Conservation (phyloP, 1,284 basidiomycete genomes). For the Boletus mariae region DNA sequence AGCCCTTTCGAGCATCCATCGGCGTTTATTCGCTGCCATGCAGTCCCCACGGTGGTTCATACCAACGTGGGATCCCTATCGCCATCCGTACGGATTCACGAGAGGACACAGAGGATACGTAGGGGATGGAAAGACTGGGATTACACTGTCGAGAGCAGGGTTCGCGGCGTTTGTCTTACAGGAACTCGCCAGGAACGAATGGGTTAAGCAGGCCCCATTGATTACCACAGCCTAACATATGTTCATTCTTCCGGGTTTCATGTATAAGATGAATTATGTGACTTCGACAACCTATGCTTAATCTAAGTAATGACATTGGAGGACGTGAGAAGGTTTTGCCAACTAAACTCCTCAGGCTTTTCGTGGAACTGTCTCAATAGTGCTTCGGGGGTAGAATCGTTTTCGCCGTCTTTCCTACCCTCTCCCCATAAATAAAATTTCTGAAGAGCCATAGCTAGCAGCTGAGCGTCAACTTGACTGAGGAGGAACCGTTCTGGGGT, state of each 20-base stretch:
- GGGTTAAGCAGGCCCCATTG: constrained; percentile 33
- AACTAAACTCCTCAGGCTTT: constrained; percentile 65
- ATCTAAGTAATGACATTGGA: constrained; percentile 30
- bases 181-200: constrained; percentile 53
- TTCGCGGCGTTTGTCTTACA: constrained; percentile 57
- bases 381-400: constrained; percentile 35
- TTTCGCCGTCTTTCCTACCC: constrained; percentile 23
- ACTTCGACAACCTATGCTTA: background rate
- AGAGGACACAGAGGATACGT: constrained; percentile 44
- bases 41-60: no score
- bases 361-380: constrained; percentile 72
- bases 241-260: background rate
- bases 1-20: no score
- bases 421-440: constrained; percentile 75
- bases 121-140: constrained; percentile 55
- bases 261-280: background rate
- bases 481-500: constrained; percentile 54
- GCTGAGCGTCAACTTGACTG: constrained; percentile 76
- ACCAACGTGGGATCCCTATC: no score
- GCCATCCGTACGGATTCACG: no score
- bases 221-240: constrained; percentile 7
- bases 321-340: constrained; percentile 65
- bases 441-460: constrained; percentile 75
- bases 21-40: no score
- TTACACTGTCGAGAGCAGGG: constrained; percentile 46